Conservation (phyloP, 495 filamentous ascomycete genomes). For the Xylaria longipes region DNA sequence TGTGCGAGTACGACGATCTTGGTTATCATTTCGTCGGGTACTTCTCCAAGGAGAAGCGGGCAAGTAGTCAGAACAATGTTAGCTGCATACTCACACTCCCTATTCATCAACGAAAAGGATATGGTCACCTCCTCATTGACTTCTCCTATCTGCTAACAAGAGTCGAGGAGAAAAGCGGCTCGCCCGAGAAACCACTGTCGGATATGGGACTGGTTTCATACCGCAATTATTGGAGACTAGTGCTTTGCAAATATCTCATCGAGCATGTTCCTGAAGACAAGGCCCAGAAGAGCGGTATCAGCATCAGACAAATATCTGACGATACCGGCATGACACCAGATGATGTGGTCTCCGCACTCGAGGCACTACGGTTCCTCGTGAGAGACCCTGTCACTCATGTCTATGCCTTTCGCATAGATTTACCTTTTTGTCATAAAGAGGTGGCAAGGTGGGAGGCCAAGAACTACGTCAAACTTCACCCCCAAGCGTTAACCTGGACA, state of each 20-base stretch:
- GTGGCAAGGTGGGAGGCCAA: slow-evolving; percentile 87
- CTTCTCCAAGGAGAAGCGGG: slow-evolving; percentile 99
- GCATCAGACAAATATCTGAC: slow-evolving; percentile 82
- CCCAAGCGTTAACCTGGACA: slow-evolving; percentile 87
- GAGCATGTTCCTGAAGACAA: slow-evolving; percentile 45
- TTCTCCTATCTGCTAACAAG: slow-evolving; percentile 96
- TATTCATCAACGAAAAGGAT: slow-evolving; percentile 95
- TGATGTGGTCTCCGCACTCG: slow-evolving; percentile 91
- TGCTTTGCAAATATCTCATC: slow-evolving; percentile 80
- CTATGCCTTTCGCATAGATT: slow-evolving; percentile 88
- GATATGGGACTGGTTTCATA: slow-evolving; percentile 98
- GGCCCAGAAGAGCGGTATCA: slow-evolving; percentile 67
- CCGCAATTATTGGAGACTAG: slow-evolving; percentile 92
- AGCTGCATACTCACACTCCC: slow-evolving; percentile 96
- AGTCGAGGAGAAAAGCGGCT: slow-evolving; percentile 92
- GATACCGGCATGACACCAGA: slow-evolving; percentile 95
- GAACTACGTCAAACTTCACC: slow-evolving; percentile 83
- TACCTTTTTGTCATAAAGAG: slow-evolving; percentile 80
- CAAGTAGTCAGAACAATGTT: slow-evolving; percentile 92
- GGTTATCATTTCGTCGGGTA: slow-evolving; percentile 99
- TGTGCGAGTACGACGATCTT: slow-evolving; percentile 91
- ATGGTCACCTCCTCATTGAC: slow-evolving; percentile 94
- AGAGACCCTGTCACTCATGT: slow-evolving; percentile 85
- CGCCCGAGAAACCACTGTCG: slow-evolving; percentile 95
- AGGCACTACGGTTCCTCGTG: slow-evolving; percentile 86